A percentile compares a stretch with the other conserved stretches of the same genome.
phyloP scores from a whole-genome alignment of 192 early-diverging fungal genomes.

The Coemansia reversa region DNA sequence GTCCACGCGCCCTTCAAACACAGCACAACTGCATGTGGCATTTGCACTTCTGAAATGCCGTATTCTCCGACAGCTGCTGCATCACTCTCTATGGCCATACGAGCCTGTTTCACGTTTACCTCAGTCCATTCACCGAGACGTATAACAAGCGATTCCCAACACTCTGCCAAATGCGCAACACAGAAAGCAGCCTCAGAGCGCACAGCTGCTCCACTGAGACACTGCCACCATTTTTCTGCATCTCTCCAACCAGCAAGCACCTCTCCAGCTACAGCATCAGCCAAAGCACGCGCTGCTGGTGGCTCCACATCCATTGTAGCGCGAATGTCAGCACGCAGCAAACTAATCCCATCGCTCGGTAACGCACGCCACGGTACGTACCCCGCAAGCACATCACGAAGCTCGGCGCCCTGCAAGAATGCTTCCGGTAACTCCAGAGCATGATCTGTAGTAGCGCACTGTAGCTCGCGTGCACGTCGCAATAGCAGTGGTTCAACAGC shows the following conservation, averaged over 20 bases:
- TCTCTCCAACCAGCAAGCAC: constrained; percentile 32
- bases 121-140: constrained; percentile 32
- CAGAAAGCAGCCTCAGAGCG: constrained; percentile 21
- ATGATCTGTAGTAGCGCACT: constrained; percentile 9
- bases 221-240: constrained; percentile 45
- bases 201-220: constrained; percentile 34
- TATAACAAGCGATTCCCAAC: constrained; percentile 17
- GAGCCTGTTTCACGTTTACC: background rate
- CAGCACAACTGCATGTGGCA: constrained; percentile 12
- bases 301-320: constrained; percentile 26
- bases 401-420: constrained; percentile 15
- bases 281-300: constrained; percentile 11
- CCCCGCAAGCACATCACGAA: constrained; percentile 19
- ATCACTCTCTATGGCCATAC: background rate
- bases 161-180: constrained; percentile 16
- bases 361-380: constrained; percentile 34
- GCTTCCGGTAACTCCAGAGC: constrained; percentile 16
- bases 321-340: constrained; percentile 12
- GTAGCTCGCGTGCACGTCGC: constrained; percentile 17
- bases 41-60: background rate
- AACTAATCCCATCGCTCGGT: background rate
- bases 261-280: background rate
- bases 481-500: constrained; percentile 38
- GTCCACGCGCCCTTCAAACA: constrained; percentile 44
- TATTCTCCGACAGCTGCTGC: background rate